A percentile compares a stretch with the other conserved stretches of the same genome.
phyloP scores from a whole-genome alignment of 495 filamentous ascomycete species.

The Penicillium coprophilum region DNA sequence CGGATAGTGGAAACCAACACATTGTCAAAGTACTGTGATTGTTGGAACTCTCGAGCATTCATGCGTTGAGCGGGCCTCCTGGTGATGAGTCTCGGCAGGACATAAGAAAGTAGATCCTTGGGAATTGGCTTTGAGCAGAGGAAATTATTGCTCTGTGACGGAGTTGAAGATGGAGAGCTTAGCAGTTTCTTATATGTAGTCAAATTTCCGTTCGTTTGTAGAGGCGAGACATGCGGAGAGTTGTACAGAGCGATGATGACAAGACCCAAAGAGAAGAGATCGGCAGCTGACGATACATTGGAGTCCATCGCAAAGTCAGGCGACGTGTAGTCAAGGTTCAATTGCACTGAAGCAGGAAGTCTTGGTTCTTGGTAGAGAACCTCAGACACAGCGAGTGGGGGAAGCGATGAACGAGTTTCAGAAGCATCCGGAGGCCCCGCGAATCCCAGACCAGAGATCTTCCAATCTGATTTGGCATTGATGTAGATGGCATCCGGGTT shows the following conservation, averaged over 20 bases:
- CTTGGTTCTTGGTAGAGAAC: slow-evolving; percentile 83
- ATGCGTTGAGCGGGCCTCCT: slow-evolving; percentile 81
- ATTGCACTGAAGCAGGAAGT: slow-evolving; percentile 76
- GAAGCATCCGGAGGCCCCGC: slow-evolving; percentile 72
- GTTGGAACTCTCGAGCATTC: slow-evolving; percentile 88
- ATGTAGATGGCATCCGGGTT: slow-evolving; percentile 94
- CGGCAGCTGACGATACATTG: slow-evolving; percentile 73
- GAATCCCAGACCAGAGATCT: slow-evolving; percentile 91
- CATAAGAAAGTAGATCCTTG: slow-evolving; percentile 67
- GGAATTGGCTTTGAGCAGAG: slow-evolving; percentile 76
- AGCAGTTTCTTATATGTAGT: slow-evolving; percentile 82
- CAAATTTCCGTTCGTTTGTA: slow-evolving; percentile 74
- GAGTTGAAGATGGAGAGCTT: slow-evolving; percentile 69
- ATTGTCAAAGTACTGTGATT: slow-evolving; percentile 93
- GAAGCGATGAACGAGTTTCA: slow-evolving; percentile 63
- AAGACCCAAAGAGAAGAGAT: slow-evolving; percentile 91
- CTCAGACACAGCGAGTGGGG: slow-evolving; percentile 77
- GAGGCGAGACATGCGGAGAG: slow-evolving; percentile 80
- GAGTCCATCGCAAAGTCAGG: slow-evolving; percentile 91
- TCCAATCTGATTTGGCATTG: slow-evolving; percentile 98
- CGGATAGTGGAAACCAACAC: slow-evolving; percentile 93
- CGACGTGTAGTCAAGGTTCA: slow-evolving; percentile 89
- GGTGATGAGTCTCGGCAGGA: slow-evolving; percentile 82
- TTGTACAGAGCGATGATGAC: slow-evolving; percentile 90
- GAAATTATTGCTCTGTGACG: slow-evolving; percentile 77